Conservation (phyloP, 306 rosid species). For the Vachellia pachyceras region DNA sequence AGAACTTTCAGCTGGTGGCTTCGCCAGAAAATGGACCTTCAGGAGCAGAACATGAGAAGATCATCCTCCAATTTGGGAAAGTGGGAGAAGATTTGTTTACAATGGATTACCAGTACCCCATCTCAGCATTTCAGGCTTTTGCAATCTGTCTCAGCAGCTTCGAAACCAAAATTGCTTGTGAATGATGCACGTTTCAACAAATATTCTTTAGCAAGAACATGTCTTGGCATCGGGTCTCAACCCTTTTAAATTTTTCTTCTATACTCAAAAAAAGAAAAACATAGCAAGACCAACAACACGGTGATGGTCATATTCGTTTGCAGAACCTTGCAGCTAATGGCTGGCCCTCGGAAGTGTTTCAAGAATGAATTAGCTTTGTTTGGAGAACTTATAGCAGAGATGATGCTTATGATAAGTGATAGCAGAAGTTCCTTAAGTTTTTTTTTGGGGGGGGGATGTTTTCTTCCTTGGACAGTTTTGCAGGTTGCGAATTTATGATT, state of each 20-base stretch:
- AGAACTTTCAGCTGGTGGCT: conserved; percentile 94
- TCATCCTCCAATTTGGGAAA: conserved; percentile 94
- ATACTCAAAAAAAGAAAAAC: too few relatives aligned
- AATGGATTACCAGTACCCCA: conserved; percentile 92
- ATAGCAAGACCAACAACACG: neutral
- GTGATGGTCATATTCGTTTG: neutral
- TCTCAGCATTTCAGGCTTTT: conserved; percentile 95
- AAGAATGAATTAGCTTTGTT: conserved; percentile 2
- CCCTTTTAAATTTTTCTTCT: too few relatives aligned
- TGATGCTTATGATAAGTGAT: neutral
- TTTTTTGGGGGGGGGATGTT: neutral
- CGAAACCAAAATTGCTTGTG: conserved; percentile 95
- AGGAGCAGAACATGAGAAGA: conserved; percentile 85
- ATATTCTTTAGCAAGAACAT: too few relatives aligned
- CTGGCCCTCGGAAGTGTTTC: neutral
- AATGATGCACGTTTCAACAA: conserved; percentile 53
- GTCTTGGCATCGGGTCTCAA: too few relatives aligned
- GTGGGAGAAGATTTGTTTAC: conserved; percentile 92
- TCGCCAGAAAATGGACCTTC: conserved; percentile 81
- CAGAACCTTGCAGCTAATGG: neutral
- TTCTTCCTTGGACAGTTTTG: neutral
- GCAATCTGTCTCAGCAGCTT: conserved; percentile 98
- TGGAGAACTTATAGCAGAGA: neutral
- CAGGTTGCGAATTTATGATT: neutral
- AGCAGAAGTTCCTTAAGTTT: neutral